Evolutionary conservation across 2,329 filamentous ascomycete species (phyloP).

Genomic region (Aureobasidium pullulans): DNA sequence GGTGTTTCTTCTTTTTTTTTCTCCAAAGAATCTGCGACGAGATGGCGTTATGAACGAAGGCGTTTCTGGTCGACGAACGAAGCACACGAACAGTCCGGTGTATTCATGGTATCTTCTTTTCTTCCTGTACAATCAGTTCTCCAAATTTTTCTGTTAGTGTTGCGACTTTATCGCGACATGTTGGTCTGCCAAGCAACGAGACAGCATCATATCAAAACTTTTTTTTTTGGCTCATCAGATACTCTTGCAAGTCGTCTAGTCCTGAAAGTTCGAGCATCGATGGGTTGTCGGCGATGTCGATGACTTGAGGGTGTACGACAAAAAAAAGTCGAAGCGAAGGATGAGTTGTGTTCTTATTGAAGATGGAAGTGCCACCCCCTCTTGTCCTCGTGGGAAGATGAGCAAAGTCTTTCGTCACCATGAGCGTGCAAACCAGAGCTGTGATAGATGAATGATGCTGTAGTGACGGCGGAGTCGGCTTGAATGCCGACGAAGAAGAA

Average conservation of each 20-base stretch:
- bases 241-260: too few relatives aligned
- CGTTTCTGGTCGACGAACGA: not conserved
- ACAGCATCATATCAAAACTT: not conserved
- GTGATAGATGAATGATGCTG: too few relatives aligned
- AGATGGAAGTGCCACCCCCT: not conserved
- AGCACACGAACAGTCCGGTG: not conserved
- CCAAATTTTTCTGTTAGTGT: not conserved
- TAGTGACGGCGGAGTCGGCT: not conserved
- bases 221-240: not conserved
- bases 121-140: not conserved
- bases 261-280: not conserved
- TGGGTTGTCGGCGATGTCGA: not conserved
- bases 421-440: not conserved
- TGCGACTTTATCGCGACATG: not conserved
- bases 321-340: too few relatives aligned
- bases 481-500: not conserved
- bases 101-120: not conserved
- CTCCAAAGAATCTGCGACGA: not conserved
- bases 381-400: not conserved
- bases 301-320: not conserved
- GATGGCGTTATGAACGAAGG: not conserved
- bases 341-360: too few relatives aligned
- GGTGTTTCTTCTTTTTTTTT: not conserved
- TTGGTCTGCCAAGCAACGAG: conserved; percentile 3
- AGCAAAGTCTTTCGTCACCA: not conserved